Percentiles rank a stretch among this genome's conserved stretches.
phyloP scores from a whole-genome alignment of 306 rosid genomes.

The Luffa acutangula region DNA sequence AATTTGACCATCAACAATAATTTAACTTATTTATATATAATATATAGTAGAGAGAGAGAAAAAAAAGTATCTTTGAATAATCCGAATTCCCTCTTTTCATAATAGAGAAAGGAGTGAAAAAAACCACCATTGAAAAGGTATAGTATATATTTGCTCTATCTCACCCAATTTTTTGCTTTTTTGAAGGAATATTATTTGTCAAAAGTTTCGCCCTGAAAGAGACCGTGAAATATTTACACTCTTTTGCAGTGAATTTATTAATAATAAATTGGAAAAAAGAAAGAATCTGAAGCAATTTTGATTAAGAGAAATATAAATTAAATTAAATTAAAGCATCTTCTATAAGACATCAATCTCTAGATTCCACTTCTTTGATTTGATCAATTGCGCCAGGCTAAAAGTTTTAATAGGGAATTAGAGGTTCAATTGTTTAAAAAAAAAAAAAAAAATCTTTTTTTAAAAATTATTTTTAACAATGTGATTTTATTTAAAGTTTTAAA shows the following conservation, averaged over 20 bases:
- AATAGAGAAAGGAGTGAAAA: background rate
- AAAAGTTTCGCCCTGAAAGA: background rate
- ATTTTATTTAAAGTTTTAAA: background rate
- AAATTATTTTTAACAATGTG: too few species aligned
- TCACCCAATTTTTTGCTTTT: constrained; percentile 1
- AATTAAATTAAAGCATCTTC: background rate
- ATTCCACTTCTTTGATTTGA: background rate
- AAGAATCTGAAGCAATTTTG: background rate
- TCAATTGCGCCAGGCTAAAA: background rate
- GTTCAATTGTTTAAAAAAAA: too few species aligned
- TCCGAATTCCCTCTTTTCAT: background rate
- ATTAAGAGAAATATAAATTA: background rate
- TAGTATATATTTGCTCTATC: background rate
- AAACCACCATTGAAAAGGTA: background rate
- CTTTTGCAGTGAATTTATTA: background rate
- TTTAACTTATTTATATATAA: background rate
- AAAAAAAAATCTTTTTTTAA: too few species aligned
- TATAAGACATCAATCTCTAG: background rate
- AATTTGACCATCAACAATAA: too few species aligned
- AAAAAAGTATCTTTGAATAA: constrained; percentile 2
- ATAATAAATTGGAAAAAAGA: background rate
- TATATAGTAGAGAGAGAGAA: too few species aligned
- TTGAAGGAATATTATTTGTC: constrained; percentile 8
- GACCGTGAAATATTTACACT: background rate
- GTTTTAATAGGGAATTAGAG: background rate